Evolutionary conservation across 2,329 filamentous ascomycete species (phyloP).

Genomic region (Aspergillus intermedius): DNA sequence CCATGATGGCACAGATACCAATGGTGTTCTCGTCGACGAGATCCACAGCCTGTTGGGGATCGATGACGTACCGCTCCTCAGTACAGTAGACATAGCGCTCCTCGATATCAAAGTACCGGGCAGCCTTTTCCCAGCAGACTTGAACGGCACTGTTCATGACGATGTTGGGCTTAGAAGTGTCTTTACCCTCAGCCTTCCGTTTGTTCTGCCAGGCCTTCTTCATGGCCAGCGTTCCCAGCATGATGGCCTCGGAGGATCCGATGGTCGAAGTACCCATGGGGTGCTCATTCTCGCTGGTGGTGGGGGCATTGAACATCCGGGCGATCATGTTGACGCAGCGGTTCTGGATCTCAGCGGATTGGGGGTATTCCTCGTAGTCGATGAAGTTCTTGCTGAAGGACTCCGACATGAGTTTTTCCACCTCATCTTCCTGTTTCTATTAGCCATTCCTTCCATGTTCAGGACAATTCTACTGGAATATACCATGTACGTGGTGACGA

Average conservation of each 20-base stretch:
- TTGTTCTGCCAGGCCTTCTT: constrained; percentile 91
- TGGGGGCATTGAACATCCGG: constrained; percentile 75
- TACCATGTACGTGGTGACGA: constrained; percentile 96
- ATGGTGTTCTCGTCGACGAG: constrained; percentile 68
- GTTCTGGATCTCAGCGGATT: constrained; percentile 80
- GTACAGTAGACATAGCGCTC: constrained; percentile 70
- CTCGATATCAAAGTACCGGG: constrained; percentile 85
- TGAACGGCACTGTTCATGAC: constrained; percentile 95
- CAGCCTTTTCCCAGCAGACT: constrained; percentile 94
- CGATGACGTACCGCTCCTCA: constrained; percentile 55
- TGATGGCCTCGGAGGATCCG: constrained; percentile 69
- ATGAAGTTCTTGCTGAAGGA: constrained; percentile 94
- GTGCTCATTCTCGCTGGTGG: constrained; percentile 47
- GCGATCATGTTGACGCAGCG: constrained; percentile 89
- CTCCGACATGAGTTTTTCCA: constrained; percentile 90
- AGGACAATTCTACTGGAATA: constrained; percentile 12
- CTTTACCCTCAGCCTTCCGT: constrained; percentile 74
- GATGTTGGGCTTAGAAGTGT: constrained; percentile 75
- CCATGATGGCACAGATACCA: constrained; percentile 85
- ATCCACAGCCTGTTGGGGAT: constrained; percentile 56
- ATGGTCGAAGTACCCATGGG: constrained; percentile 83
- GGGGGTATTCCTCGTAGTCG: constrained; percentile 78
- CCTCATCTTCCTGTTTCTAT: constrained; percentile 69
- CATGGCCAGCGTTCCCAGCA: constrained; percentile 65
- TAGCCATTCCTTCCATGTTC: not conserved